Evolutionary conservation across 116 monocot species (phyloP), one percentile per base, ranked within the genome.

Genomic region (Zostera marina): DNA sequence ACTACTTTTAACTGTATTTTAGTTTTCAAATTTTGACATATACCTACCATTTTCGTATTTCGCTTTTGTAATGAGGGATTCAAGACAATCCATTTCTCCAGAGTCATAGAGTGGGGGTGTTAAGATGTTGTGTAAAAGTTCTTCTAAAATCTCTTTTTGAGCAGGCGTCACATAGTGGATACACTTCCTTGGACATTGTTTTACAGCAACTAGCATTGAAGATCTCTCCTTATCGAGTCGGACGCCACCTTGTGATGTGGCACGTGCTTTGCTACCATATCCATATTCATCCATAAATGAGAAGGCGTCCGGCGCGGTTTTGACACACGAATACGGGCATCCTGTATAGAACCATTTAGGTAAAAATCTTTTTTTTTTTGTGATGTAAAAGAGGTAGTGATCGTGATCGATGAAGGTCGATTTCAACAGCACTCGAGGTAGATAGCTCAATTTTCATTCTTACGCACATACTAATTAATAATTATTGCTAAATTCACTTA

Each of bases 301-400:
- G 71, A 93, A 93, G 53, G 74, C 81, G 74, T 79, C 68, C 32
- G 93, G 88, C 64, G 93, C 93, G 49, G 44, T 70, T 67, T 81
- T 68, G 22, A 93, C 93, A 69, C 93, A 93, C 51, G 88, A 79
- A 75, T 88, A 93, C 67, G 84, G 74, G 44, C 93, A 93, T 20
- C 72, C 87, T 93, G 72, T 40, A 74, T n/a, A n/a, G 19, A 7
- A 48, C 40, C 45, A 58, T 23, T 10, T 45, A 54, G 2, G 7
- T 10, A n/a, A 22, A 39, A 40, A 9, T 42, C 19, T 19, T 9
- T 41, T n/a, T 11, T 14, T 12, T n/a, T 11, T 14, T 12, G 12
- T 53, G 12, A 5, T 32, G 39, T 3, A 25, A 32, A 23, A 11
- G 53, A 6, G 2, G 23, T 22, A 11, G 11, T n/a, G n/a, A n/a